Evolutionary conservation across 2,329 filamentous ascomycete genomes (phyloP), one percentile per base, ranked within the genome.

Genomic region (Basipetospora chlamydospora): DNA sequence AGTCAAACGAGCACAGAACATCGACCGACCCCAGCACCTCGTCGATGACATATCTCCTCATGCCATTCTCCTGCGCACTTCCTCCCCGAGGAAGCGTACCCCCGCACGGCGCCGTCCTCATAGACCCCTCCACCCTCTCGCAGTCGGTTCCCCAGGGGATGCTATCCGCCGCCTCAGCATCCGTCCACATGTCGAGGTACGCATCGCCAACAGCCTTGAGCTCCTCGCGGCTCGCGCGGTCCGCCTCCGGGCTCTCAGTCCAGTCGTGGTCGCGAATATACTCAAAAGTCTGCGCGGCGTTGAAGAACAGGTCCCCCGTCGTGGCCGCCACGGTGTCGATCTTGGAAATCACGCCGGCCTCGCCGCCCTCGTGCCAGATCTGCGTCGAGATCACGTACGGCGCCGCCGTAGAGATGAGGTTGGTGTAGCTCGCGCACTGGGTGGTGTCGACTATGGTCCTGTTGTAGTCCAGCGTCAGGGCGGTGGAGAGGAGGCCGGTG

Each of bases 181-280:
- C 36, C 16, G 36, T 38, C 36, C 36, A 38, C 36, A 37, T 37
- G 13, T 37, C 35, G 5, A 37, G 21, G 13, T 37, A 37, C 26
- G 28, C 20, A 6, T 37, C 35, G 5, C 35, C 35, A 6, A 37
- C 15, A 13, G 22, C 26, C 28, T 37, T 37, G 15, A 37, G 35
- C 35, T 22, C 28, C 3, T 37, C 35, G n/a, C 35, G 26, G 20
- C 35, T 29, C 35, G 31, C 35, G 20, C 35, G 35, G 12, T 37
- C 35, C 18, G 17, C 35, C 35, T 37, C 35, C 6, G 35, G n/a
- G 3, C 30, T 13, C 35, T 37, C 35, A 20, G 26, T 37, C 35
- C 35, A 37, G 28, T 37, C 35, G 20, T 37, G 35, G 16, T n/a
- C 18, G 6, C 12, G 2, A 12, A 37, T 13, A 13, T 30, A 37